Base-by-base conservation (phyloP, 2,329 filamentous ascomycete genomes). In the Hymenoscyphus fraxineus region DNA sequence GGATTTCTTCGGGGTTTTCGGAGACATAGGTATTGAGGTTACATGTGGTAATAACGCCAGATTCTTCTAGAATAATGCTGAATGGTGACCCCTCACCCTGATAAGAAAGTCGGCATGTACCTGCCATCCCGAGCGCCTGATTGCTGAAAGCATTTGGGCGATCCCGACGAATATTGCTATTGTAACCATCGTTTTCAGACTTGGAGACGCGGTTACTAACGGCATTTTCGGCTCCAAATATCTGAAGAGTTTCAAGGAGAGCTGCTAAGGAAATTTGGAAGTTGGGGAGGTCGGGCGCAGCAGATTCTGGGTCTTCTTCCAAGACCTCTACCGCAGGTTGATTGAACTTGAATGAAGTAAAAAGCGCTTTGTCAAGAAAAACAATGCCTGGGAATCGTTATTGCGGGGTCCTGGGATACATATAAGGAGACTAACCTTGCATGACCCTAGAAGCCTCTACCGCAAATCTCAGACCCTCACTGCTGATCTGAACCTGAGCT, bases 191-290 rank as follows among this genome's bases (percentile, higher is more conserved):
- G 65, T 82, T 79, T 13, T 88, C 86, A 6, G 82, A 79, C 71
- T 83, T 87, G 60, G 83, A 80, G 59, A 83, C 80, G 67, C 84
- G 83, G 51, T 80, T 81, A 70, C 63, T 69, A 6, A 85, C 80
- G 15, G 87, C 82, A 69, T 91, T 90, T 57, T 93, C 85, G n/a
- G 93, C 87, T 59, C 92, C 92, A 73, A 99, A 96, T 59, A 99
- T 98, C 73, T 97, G 94, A 7, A 99, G 83, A 0, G 94, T 96
- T 78, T 98, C 95, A 61, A 99, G 85, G 2, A 99, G 84, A 19
- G 94, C 91, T 4, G 89, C 83, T 9, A 99, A 85, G 1, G 93
- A 95, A 68, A 98, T 89, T 74, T 96, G 89, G 75, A 99, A 99
- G 60, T 84, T 85, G 7, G 91, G 88, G 38, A 85, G 82, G 3